Percentiles rank a stretch among this genome's conserved stretches.
Evolutionary conservation across 352 stramenopile species (phyloP).

Genomic region (Pythium biforme): DNA sequence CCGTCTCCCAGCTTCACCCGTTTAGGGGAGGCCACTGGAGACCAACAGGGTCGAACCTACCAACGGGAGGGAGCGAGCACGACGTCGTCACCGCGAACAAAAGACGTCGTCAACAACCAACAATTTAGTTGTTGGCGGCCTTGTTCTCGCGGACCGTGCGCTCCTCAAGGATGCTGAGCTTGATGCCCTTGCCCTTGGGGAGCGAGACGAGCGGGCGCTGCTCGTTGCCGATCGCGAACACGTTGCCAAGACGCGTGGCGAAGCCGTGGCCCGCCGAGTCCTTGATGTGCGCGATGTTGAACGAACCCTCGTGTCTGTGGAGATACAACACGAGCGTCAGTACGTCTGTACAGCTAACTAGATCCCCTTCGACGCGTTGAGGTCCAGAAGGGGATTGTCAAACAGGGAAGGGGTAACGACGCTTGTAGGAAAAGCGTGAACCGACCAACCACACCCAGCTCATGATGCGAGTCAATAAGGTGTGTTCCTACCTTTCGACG

Average conservation of each 20-base stretch:
- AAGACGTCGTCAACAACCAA: background rate
- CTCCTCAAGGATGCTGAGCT: slow-evolving; percentile 99
- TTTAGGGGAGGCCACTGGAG: background rate
- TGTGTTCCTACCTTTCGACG: slow-evolving; percentile 95
- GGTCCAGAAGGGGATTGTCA: background rate
- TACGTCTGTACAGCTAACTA: background rate
- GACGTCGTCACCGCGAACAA: background rate
- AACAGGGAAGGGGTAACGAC: slow-evolving; percentile 6
- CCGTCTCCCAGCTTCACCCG: background rate
- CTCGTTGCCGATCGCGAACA: slow-evolving; percentile 97
- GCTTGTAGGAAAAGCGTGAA: background rate
- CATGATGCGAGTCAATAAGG: slow-evolving; percentile 82
- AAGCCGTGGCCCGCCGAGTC: slow-evolving; percentile 97
- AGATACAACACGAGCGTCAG: slow-evolving; percentile 29
- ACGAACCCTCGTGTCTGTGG: slow-evolving; percentile 96
- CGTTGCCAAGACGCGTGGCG: slow-evolving; percentile 96
- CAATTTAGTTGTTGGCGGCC: slow-evolving; percentile 57
- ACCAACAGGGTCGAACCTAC: background rate
- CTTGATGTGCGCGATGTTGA: slow-evolving; percentile 99
- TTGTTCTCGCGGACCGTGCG: slow-evolving; percentile 69
- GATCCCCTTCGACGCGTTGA: background rate
- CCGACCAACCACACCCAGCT: slow-evolving; percentile 81
- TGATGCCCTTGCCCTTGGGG: slow-evolving; percentile 98
- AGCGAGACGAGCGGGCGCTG: slow-evolving; percentile 93
- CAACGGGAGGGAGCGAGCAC: background rate